Percentiles rank a stretch among this genome's conserved stretches.
Conservation (phyloP, 129 eudicot genomes). For the Chrysanthemum makinoi region DNA sequence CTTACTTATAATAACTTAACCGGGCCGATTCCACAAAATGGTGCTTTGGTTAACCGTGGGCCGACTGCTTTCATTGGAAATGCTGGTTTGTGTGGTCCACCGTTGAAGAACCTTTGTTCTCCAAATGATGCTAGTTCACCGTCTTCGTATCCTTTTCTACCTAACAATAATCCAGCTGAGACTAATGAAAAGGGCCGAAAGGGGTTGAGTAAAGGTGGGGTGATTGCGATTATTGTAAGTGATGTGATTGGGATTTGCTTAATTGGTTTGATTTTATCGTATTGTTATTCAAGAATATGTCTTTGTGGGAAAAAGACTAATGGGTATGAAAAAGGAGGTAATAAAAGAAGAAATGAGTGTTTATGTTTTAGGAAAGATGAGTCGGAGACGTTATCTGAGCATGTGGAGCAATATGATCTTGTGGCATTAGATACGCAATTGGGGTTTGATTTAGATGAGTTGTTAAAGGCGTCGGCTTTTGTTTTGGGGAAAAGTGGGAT, state of each 20-base stretch:
- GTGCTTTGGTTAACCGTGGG: slow-evolving; percentile 91
- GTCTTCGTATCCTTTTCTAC: slow-evolving; percentile 68
- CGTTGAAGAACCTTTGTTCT: slow-evolving; percentile 71
- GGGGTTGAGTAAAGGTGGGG: slow-evolving; percentile 64
- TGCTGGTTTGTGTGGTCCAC: slow-evolving; percentile 84
- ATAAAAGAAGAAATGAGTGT: slow-evolving; percentile 57
- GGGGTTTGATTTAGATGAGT: slow-evolving; percentile 85
- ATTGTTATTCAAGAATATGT: slow-evolving; percentile 75
- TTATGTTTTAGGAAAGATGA: slow-evolving; percentile 83
- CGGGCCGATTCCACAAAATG: slow-evolving; percentile 92
- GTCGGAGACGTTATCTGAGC: slow-evolving; percentile 86
- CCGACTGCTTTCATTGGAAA: slow-evolving; percentile 98
- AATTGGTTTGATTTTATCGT: slow-evolving; percentile 71
- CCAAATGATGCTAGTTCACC: slow-evolving; percentile 61
- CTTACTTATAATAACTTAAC: slow-evolving; percentile 80
- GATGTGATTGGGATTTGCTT: slow-evolving; percentile 87
- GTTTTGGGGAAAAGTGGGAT: slow-evolving; percentile 96
- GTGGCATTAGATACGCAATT: slow-evolving; percentile 76
- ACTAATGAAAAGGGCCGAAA: slow-evolving; percentile 31
- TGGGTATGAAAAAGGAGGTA: slow-evolving; percentile 50
- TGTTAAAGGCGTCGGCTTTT: slow-evolving; percentile 93
- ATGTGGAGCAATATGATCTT: slow-evolving; percentile 80
- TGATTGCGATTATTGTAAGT: slow-evolving; percentile 65
- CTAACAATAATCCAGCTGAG: slow-evolving; percentile 46
- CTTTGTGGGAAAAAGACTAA: slow-evolving; percentile 41